These are phyloP conservation scores for Daphne laureola DNA, from an alignment of 441 rosid genomes.

Conservation along the genomic window DNA sequence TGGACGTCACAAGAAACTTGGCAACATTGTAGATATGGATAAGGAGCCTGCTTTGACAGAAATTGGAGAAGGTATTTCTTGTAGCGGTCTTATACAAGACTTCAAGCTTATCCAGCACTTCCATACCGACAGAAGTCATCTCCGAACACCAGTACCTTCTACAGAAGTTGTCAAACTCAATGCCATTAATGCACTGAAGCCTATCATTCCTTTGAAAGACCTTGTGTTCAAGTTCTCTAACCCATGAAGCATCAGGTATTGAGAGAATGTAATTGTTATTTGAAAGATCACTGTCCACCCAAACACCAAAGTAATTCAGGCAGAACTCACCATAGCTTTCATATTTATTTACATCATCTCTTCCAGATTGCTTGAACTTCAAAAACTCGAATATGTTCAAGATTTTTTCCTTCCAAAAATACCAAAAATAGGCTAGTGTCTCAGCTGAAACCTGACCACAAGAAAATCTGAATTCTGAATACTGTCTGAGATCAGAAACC, in stretches of 20 bases:
- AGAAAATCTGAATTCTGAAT: constrained; percentile 16
- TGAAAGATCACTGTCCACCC: constrained; percentile 17
- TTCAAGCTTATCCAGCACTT: constrained; percentile 28
- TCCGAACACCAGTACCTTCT: constrained; percentile 31
- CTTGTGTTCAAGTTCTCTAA: constrained; percentile 13
- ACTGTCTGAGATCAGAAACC: constrained; percentile 14
- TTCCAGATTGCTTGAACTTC: constrained; percentile 7
- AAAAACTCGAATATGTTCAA: constrained; percentile 24
- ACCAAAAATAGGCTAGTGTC: constrained; percentile 33
- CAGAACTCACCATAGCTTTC: constrained; percentile 32
- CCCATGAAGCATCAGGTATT: constrained; percentile 31
- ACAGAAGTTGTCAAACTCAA: constrained; percentile 28
- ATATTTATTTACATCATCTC: constrained; percentile 8
- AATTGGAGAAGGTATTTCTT: constrained; percentile 15
- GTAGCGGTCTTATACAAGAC: constrained; percentile 10
- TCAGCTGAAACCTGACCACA: constrained; percentile 17
- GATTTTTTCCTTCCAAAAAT: constrained; percentile 32
- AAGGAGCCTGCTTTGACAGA: constrained; percentile 20
- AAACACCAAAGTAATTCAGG: constrained; percentile 35
- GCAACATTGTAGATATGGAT: constrained; percentile 20
- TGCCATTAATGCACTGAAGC: constrained; percentile 16
- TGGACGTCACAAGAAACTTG: constrained; percentile 23
- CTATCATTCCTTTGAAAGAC: constrained; percentile 10
- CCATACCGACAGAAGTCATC: constrained; percentile 31
- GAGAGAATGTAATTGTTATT: constrained; percentile 19